Conservation (phyloP, 2,329 filamentous ascomycete species). For the Hortaea werneckii region DNA sequence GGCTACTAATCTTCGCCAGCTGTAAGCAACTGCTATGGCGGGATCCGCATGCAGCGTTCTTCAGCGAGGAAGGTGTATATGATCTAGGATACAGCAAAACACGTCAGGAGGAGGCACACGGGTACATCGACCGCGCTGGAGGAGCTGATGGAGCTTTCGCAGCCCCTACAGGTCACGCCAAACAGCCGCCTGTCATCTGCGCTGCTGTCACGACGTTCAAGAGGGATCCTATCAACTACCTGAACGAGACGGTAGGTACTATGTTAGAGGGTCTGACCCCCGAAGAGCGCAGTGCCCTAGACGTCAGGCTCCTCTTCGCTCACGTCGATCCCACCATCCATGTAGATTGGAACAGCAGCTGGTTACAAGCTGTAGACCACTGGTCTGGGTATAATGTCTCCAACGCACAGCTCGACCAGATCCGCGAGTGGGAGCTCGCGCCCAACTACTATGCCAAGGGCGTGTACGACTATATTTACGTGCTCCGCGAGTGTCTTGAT, state of each 20-base stretch:
- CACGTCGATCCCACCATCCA: constrained; percentile 10
- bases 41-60: constrained; percentile 10
- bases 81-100: constrained; percentile 6
- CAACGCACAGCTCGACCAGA: constrained; percentile 6
- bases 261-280: constrained; percentile 14
- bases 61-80: constrained; percentile 8
- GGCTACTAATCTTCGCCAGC: constrained; percentile 2
- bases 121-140: constrained; percentile 1
- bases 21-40: constrained; percentile 7
- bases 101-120: constrained; percentile 3
- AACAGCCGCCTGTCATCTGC: constrained; percentile 6
- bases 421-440: constrained; percentile 17
- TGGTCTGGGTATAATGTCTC: constrained; percentile 9
- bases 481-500: constrained; percentile 19
- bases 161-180: background rate
- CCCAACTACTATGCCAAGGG: constrained; percentile 25
- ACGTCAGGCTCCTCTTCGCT: constrained; percentile 12
- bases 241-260: constrained; percentile 6
- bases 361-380: constrained; percentile 8
- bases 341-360: constrained; percentile 9
- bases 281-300: constrained; percentile 12
- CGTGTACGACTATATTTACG: constrained; percentile 26
- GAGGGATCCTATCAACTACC: constrained; percentile 4
- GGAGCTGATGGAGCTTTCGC: background rate
- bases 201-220: constrained; percentile 7